Evolutionary conservation across 2,329 filamentous ascomycete genomes (phyloP).

Genomic region (Talaromyces verruculosus): DNA sequence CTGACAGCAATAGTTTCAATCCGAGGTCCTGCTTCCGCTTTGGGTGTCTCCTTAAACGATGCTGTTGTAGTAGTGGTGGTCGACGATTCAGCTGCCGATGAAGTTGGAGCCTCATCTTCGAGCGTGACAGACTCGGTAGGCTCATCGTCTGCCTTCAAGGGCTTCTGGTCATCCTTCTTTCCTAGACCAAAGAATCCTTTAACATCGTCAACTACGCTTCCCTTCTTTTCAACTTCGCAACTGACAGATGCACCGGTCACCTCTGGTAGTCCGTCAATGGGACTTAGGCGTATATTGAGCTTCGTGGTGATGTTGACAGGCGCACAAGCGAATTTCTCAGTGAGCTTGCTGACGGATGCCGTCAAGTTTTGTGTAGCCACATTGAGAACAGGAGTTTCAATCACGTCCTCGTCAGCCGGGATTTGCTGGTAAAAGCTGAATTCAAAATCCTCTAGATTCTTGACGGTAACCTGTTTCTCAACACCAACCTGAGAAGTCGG

Average conservation of each 20-base stretch:
- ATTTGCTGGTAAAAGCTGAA: slow-evolving; percentile 78
- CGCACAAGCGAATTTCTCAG: slow-evolving; percentile 74
- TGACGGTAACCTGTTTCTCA: slow-evolving; percentile 81
- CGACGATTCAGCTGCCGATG: slow-evolving; percentile 45
- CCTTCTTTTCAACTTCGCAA: slow-evolving; percentile 81
- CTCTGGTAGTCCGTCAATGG: slow-evolving; percentile 75
- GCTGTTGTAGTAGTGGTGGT: slow-evolving; percentile 50
- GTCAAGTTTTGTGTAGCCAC: slow-evolving; percentile 84
- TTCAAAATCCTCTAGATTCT: slow-evolving; percentile 77
- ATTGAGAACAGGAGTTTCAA: slow-evolving; percentile 62
- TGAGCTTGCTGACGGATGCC: slow-evolving; percentile 72
- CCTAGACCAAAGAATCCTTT: slow-evolving; percentile 97
- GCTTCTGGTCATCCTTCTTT: slow-evolving; percentile 75
- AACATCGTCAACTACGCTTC: slow-evolving; percentile 84
- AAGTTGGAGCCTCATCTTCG: slow-evolving; percentile 43
- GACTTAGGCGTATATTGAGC: slow-evolving; percentile 70
- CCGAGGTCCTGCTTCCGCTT: slow-evolving; percentile 47
- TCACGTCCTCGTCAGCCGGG: slow-evolving; percentile 40
- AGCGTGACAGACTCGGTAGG: slow-evolving; percentile 51
- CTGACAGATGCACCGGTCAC: slow-evolving; percentile 74
- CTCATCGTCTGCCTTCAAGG: slow-evolving; percentile 63
- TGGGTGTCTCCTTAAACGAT: slow-evolving; percentile 46
- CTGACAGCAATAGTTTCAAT: slow-evolving; percentile 54
- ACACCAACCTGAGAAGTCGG: slow-evolving; percentile 72
- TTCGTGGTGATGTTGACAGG: slow-evolving; percentile 76